Conservation (phyloP, 495 filamentous ascomycete species). For the Annulohypoxylon moriforme region DNA sequence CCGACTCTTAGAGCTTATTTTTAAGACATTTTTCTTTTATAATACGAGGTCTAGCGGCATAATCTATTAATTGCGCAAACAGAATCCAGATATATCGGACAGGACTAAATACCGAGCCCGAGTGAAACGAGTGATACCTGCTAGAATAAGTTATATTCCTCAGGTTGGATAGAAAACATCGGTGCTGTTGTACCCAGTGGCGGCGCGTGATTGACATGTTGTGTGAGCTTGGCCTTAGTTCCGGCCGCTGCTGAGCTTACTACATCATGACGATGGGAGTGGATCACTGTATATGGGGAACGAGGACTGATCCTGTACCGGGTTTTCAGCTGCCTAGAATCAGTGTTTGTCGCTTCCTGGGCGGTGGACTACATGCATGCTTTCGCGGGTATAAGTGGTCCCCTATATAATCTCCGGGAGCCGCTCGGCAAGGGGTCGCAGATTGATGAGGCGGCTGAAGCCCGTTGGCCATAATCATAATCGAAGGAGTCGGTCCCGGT, state of each 20-base stretch:
- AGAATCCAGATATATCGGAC: neutral
- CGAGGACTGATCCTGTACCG: neutral
- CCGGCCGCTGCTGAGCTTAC: neutral
- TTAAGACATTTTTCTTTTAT: neutral
- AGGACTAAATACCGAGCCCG: neutral
- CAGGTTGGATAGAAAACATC: neutral
- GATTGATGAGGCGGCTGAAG: neutral
- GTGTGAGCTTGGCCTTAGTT: conserved; percentile 21
- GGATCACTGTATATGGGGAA: neutral
- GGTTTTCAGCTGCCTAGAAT: neutral
- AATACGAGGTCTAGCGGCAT: neutral
- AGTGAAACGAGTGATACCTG: neutral
- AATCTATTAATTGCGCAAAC: neutral
- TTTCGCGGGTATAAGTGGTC: neutral
- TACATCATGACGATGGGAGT: neutral
- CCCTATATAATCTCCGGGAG: conserved; percentile 2
- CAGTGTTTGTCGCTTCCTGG: neutral
- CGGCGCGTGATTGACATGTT: conserved; percentile 7
- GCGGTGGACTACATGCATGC: neutral
- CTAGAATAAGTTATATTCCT: neutral
- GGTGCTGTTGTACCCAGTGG: neutral
- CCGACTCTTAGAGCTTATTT: neutral
- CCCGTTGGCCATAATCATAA: neutral
- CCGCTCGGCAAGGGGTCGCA: neutral
- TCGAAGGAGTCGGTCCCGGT: neutral